Conservation (phyloP, 768 basidiomycete genomes). For the Rhodotorula sphaerocarpa region DNA sequence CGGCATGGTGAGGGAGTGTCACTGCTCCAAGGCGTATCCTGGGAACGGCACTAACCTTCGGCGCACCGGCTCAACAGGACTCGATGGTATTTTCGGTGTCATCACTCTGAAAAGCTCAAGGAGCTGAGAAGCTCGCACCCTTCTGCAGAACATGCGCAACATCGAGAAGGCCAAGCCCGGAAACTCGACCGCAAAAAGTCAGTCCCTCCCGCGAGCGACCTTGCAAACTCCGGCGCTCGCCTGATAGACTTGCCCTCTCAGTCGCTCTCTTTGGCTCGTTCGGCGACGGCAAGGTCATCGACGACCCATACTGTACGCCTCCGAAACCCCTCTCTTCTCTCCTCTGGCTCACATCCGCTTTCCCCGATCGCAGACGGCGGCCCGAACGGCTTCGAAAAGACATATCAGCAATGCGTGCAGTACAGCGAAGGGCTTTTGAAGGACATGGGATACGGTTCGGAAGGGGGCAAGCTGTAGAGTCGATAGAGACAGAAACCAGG, state of each 20-base stretch:
- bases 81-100: too few species aligned
- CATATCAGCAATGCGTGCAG: conserved; percentile 65
- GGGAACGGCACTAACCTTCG: neutral
- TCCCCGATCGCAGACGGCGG: conserved; percentile 1
- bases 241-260: neutral
- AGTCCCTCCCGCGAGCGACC: neutral
- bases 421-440: conserved; percentile 63
- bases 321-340: conserved; percentile 50
- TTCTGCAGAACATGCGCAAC: conserved; percentile 58
- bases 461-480: neutral
- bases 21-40: neutral
- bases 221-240: neutral
- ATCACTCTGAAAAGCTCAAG: too few species aligned
- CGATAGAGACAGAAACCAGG: neutral
- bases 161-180: conserved; percentile 51
- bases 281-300: conserved; percentile 60
- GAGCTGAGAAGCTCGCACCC: too few species aligned
- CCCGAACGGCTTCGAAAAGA: conserved; percentile 63
- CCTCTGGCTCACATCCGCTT: conserved; percentile 44
- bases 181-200: conserved; percentile 51
- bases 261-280: conserved; percentile 76
- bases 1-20: conserved; percentile 57
- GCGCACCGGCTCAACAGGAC: neutral
- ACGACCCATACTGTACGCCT: conserved; percentile 59
- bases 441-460: conserved; percentile 17